These are phyloP conservation scores for Beauveria sp. DNA, from an alignment of 2,329 filamentous ascomycete genomes.

Conservation along the genomic window DNA sequence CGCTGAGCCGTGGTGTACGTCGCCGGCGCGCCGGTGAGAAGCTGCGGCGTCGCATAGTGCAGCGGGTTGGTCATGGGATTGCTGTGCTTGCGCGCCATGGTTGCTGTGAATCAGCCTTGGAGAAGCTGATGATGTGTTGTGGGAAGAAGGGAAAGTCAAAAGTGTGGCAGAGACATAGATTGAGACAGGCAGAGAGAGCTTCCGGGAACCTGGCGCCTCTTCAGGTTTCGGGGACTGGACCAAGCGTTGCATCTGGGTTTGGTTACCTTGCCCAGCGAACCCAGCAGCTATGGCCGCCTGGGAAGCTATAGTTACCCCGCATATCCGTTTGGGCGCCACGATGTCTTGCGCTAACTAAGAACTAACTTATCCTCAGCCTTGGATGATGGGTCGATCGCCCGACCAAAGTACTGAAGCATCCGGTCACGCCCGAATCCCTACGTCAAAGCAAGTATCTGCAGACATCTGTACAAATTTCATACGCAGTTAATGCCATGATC, in stretches of 20 bases:
- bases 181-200: neutral
- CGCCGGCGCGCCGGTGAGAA: conserved; percentile 1
- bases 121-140: neutral
- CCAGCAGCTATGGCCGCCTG: too few relatives aligned
- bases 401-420: neutral
- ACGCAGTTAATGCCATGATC: too few relatives aligned
- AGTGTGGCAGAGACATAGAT: neutral
- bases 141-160: neutral
- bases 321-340: conserved; percentile 4
- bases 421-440: too few relatives aligned
- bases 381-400: neutral
- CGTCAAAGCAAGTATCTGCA: too few relatives aligned
- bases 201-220: neutral
- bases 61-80: conserved; percentile 12
- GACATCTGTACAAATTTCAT: too few relatives aligned
- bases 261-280: neutral
- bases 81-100: conserved; percentile 9
- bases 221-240: neutral
- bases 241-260: neutral
- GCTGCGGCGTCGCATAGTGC: conserved; percentile 11
- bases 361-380: neutral
- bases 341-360: neutral
- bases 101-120: neutral
- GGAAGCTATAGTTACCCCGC: conserved; percentile 7
- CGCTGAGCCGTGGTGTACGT: conserved; percentile 3